A percentile compares a stretch with the other conserved stretches of the same genome.
Conservation (phyloP, 2,329 filamentous ascomycete species). For the Trichoderma atrobrunneum region DNA sequence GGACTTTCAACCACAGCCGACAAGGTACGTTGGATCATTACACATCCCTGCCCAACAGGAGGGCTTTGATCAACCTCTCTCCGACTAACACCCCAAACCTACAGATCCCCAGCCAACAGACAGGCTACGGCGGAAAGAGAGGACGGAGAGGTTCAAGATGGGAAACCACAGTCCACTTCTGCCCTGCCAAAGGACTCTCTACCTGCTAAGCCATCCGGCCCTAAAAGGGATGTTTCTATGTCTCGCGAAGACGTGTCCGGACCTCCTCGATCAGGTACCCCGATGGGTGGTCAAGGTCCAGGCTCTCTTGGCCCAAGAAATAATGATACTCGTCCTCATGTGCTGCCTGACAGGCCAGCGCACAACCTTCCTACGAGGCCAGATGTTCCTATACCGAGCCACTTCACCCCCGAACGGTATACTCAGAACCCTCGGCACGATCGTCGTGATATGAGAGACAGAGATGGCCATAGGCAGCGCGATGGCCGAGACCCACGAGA, state of each 20-base stretch:
- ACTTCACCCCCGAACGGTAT: constrained; percentile 47
- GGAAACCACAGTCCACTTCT: constrained; percentile 26
- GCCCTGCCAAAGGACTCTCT: constrained; percentile 33
- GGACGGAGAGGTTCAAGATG: constrained; percentile 71
- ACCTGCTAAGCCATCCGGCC: constrained; percentile 32
- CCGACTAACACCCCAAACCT: constrained; percentile 18
- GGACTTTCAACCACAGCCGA: constrained; percentile 59
- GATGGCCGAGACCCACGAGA: constrained; percentile 32
- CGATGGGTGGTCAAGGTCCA: constrained; percentile 23
- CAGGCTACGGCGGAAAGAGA: constrained; percentile 52
- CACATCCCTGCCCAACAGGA: constrained; percentile 21
- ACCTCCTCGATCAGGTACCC: constrained; percentile 29
- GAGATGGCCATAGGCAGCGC: constrained; percentile 27
- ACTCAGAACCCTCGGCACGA: constrained; percentile 41
- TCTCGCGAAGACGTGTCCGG: constrained; percentile 23
- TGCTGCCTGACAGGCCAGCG: constrained; percentile 37
- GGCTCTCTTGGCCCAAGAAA: constrained; percentile 25
- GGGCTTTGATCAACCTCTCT: background rate
- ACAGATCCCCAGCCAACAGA: constrained; percentile 23
- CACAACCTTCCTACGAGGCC: constrained; percentile 55
- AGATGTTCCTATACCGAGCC: constrained; percentile 53
- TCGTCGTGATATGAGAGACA: constrained; percentile 38
- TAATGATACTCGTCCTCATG: constrained; percentile 34
- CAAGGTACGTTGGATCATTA: constrained; percentile 34
- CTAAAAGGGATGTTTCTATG: constrained; percentile 29